Evolutionary conservation across 2,329 filamentous ascomycete species (phyloP), one percentile per base, ranked within the genome.

Genomic region (Dactylellina haptotyla): DNA sequence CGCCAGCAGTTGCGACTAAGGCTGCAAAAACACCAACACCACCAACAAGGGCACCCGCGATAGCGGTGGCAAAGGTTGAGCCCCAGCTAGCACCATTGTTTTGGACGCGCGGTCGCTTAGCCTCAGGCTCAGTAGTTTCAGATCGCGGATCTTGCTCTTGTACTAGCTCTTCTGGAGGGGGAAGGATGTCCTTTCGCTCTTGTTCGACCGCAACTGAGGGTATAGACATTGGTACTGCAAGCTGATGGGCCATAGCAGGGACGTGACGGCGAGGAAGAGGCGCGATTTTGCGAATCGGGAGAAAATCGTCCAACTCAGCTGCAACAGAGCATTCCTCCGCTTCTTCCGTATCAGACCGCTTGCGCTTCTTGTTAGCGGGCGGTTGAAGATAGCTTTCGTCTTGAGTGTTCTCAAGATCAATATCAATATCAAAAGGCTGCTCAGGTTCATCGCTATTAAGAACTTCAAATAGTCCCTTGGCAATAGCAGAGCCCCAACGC

Each of bases 1-100:
- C 78, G 6, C 80, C 80, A 53, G 81, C 81, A 43, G 80, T 81
- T 50, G 80, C 80, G 56, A 81, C 80, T 57, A 82, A 75, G 45
- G 78, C 76, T 10, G 79, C 79, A 72, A 82, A 82, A 26, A 82
- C 76, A 20, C 79, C 79, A 34, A 78, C 76, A 75, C 76, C 79
- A 39, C 80, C 80, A 62, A 79, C 78, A 62, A 80, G 78, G 12
- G 78, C 78, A 30, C 80, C 81, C 59, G 80, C 81, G 28, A 82
- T 75, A 51, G 80, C 79, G 61, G 78, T 78, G 64, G 70, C 78
- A 71, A 64, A 76, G 30, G 75, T 75, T n/a, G 43, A 75, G 12
- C 70, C 76, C 73, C 76, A 67, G 28, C 70, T 71, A 23, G 45
- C 34, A 16, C 67, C 64, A 9, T 37, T 41, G 20, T 53, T 74